Evolutionary conservation across 2,329 filamentous ascomycete species (phyloP).

Genomic region (Kalmusia sp.): DNA sequence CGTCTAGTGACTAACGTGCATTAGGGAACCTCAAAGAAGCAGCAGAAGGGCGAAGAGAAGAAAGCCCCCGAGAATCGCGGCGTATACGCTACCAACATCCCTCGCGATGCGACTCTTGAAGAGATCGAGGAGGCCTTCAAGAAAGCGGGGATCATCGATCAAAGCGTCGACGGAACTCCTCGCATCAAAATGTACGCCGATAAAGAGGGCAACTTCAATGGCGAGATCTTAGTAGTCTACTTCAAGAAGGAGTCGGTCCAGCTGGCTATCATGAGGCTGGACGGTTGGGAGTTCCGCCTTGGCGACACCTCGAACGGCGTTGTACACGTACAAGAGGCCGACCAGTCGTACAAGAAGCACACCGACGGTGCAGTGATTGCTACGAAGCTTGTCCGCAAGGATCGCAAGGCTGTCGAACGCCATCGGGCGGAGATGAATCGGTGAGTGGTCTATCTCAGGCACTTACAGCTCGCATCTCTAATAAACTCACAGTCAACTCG

Average conservation of each 20-base stretch:
- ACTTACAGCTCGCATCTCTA: constrained; percentile 23
- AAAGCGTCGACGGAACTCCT: constrained; percentile 85
- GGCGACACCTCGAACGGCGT: constrained; percentile 53
- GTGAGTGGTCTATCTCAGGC: constrained; percentile 44
- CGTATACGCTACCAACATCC: constrained; percentile 89
- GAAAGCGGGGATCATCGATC: constrained; percentile 90
- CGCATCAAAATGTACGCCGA: constrained; percentile 94
- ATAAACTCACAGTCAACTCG: constrained; percentile 70
- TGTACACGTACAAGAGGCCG: constrained; percentile 84
- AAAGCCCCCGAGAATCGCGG: constrained; percentile 74
- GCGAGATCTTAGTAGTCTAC: constrained; percentile 91
- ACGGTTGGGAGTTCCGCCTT: constrained; percentile 82
- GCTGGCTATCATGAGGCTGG: constrained; percentile 80
- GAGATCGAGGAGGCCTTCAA: constrained; percentile 88
- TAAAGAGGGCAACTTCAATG: constrained; percentile 84
- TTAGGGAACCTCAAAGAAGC: constrained; percentile 35
- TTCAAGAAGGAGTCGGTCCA: constrained; percentile 94
- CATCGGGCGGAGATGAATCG: constrained; percentile 86
- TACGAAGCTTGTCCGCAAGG: constrained; percentile 64
- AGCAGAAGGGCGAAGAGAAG: constrained; percentile 62
- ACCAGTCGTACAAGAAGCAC: constrained; percentile 89
- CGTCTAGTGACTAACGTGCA: constrained; percentile 10
- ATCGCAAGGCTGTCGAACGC: constrained; percentile 88
- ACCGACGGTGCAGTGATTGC: constrained; percentile 64
- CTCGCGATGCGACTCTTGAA: constrained; percentile 75